phyloP scores from a whole-genome alignment of 73 alveolate genomes.

The Durusdinium trenchii region DNA sequence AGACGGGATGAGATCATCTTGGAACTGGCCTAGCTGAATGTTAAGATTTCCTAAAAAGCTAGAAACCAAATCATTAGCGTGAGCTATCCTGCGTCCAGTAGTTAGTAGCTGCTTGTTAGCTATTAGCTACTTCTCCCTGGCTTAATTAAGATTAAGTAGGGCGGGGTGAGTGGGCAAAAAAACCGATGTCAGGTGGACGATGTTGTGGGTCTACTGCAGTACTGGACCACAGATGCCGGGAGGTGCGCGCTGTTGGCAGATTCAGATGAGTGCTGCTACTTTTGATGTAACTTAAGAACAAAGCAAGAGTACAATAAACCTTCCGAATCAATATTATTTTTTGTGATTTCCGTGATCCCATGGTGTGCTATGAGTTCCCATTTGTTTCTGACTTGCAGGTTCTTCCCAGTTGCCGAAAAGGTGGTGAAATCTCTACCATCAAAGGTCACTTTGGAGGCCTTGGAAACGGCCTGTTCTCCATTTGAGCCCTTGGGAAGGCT shows the following conservation, averaged over 20 bases:
- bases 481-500: not conserved
- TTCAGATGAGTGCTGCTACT: not conserved
- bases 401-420: slow-evolving; percentile 34
- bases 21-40: too few relatives aligned
- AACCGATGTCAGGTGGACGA: too few relatives aligned
- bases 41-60: too few relatives aligned
- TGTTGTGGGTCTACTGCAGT: slow-evolving; percentile 36
- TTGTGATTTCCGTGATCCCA: not conserved
- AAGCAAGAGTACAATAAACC: not conserved
- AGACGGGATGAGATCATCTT: too few relatives aligned
- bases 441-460: slow-evolving; percentile 32
- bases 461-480: not conserved
- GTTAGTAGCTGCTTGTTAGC: too few relatives aligned
- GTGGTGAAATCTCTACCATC: slow-evolving; percentile 14
- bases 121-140: too few relatives aligned
- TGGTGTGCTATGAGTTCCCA: too few relatives aligned
- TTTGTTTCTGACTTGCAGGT: not conserved
- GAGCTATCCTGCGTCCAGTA: too few relatives aligned
- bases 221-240: slow-evolving; percentile 41
- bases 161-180: too few relatives aligned
- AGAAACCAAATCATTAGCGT: too few relatives aligned
- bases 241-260: not conserved
- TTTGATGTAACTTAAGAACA: not conserved
- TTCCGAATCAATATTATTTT: not conserved
- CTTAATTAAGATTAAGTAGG: too few relatives aligned